Conservation (phyloP, 495 filamentous ascomycete genomes). For the Astrothelium macrocarpum region DNA sequence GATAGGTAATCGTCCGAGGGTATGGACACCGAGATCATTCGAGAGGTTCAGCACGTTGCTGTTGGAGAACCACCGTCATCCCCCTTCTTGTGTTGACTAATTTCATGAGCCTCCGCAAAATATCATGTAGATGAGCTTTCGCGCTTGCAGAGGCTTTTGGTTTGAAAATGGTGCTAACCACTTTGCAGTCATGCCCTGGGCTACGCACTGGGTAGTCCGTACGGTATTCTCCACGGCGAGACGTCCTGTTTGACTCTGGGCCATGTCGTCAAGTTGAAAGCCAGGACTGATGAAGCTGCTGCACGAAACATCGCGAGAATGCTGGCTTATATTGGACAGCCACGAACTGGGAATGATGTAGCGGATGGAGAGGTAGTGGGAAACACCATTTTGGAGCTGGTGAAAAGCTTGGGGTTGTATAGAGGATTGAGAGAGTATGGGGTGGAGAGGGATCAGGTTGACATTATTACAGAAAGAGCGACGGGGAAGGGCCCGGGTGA, state of each 20-base stretch:
- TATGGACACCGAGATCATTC: too few relatives aligned
- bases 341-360: slow-evolving; percentile 17
- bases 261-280: slow-evolving; percentile 24
- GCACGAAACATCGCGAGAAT: slow-evolving; percentile 24
- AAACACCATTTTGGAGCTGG: slow-evolving; percentile 19
- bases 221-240: slow-evolving; percentile 24
- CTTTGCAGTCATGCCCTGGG: slow-evolving; percentile 26
- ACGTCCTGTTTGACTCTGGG: slow-evolving; percentile 25
- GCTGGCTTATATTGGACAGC: slow-evolving; percentile 20
- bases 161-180: too few relatives aligned
- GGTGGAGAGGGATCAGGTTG: slow-evolving; percentile 28
- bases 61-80: too few relatives aligned
- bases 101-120: too few relatives aligned
- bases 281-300: slow-evolving; percentile 18
- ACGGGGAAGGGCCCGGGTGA: slow-evolving; percentile 26
- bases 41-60: too few relatives aligned
- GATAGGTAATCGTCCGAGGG: too few relatives aligned
- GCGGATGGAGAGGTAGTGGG: slow-evolving; percentile 20
- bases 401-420: slow-evolving; percentile 23
- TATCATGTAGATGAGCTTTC: too few relatives aligned
- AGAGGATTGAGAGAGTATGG: slow-evolving; percentile 28
- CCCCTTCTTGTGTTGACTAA: too few relatives aligned
- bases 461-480: slow-evolving; percentile 29
- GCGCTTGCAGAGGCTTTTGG: too few relatives aligned
- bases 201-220: slow-evolving; percentile 24